Evolutionary conservation across 176 grass and related monocot species (phyloP).

Genomic region (Raddia distichophylla): DNA sequence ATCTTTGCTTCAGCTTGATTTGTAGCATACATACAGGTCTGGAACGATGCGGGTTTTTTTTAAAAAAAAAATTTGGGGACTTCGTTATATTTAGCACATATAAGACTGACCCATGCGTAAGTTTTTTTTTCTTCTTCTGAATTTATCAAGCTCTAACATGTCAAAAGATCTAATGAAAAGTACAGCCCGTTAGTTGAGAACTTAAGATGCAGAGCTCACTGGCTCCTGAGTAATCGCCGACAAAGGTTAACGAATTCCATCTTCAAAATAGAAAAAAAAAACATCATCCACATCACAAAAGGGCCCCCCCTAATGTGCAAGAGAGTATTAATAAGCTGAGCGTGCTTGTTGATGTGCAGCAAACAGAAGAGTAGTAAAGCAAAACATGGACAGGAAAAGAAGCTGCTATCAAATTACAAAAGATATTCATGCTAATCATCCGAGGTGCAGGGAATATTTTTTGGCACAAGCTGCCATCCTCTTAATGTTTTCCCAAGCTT

Average conservation of each 20-base stretch:
- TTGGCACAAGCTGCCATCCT: conserved; percentile 26
- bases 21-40: no score
- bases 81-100: not conserved
- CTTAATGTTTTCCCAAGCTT: conserved; percentile 62
- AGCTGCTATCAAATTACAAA: not conserved
- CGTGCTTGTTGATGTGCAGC: not conserved
- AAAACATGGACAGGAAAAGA: not conserved
- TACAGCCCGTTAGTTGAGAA: not conserved
- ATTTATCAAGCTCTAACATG: conserved; percentile 25
- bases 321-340: not conserved
- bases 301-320: not conserved
- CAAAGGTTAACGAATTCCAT: not conserved
- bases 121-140: not conserved
- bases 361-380: not conserved
- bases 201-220: not conserved
- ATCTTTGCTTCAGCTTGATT: no score
- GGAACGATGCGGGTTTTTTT: no score
- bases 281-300: conserved; percentile 3
- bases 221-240: not conserved
- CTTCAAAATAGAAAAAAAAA: conserved; percentile 5
- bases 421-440: conserved; percentile 12
- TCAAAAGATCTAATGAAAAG: not conserved
- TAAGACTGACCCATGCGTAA: not conserved
- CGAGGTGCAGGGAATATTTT: conserved; percentile 16
- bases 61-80: no score